These are phyloP conservation scores for Rhodosporidiobolus sp. DNA, from an alignment of 768 basidiomycete species.

Conservation along the genomic window DNA sequence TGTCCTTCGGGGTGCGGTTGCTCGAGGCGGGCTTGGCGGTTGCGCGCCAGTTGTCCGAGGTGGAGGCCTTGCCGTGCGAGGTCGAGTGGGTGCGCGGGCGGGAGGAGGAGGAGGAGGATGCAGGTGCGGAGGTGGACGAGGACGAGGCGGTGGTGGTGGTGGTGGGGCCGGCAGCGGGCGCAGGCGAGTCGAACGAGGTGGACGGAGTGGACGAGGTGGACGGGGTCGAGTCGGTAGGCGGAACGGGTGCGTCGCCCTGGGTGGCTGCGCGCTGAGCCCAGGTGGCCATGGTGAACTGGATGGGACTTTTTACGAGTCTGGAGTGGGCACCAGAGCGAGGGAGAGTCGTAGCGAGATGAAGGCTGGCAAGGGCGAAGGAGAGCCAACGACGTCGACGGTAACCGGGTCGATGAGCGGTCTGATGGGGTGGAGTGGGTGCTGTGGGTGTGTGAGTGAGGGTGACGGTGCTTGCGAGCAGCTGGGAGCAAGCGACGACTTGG, in stretches of 20 bases:
- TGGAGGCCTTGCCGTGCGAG: slow-evolving; percentile 17
- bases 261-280: slow-evolving; percentile 11
- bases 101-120: slow-evolving; percentile 4
- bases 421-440: no score
- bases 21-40: slow-evolving; percentile 5
- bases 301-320: neutral
- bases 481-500: no score
- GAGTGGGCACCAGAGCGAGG: no score
- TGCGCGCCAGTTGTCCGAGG: slow-evolving; percentile 30
- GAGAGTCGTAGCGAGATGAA: no score
- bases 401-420: no score
- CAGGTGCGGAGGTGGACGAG: neutral
- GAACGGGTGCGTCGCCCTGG: neutral
- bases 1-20: neutral
- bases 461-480: no score
- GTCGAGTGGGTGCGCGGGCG: slow-evolving; percentile 3
- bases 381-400: no score
- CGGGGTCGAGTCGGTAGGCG: neutral
- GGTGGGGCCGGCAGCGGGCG: neutral
- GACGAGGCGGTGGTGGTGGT: neutral
- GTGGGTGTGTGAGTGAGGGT: no score
- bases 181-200: neutral
- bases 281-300: neutral
- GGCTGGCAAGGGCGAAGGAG: no score
- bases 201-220: neutral